Percentiles rank a stretch among this genome's conserved stretches.
These are phyloP conservation scores for Pichia sp. DNA, from an alignment of 1,139 yeast species.

Conservation along the genomic window DNA sequence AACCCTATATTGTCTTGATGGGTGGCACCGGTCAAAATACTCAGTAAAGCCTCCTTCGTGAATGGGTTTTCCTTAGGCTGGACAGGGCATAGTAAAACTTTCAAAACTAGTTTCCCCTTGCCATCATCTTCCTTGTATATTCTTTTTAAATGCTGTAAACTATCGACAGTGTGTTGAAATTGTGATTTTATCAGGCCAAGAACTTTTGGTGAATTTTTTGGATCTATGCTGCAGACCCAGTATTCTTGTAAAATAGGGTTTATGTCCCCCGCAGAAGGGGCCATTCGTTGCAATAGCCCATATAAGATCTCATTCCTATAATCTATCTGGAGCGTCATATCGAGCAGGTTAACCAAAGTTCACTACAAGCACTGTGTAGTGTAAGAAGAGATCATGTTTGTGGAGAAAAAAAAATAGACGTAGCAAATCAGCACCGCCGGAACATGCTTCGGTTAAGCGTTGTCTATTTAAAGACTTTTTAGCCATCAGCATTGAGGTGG, in stretches of 20 bases:
- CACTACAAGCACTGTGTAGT: not conserved
- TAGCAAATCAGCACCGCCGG: not conserved
- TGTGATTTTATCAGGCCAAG: slow-evolving; percentile 27
- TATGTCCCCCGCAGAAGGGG: slow-evolving; percentile 23
- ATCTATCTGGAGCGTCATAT: slow-evolving; percentile 36
- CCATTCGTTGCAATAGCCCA: slow-evolving; percentile 45
- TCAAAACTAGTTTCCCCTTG: slow-evolving; percentile 34
- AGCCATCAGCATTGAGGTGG: not conserved
- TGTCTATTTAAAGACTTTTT: not conserved
- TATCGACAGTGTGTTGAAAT: slow-evolving; percentile 35
- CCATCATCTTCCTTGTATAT: slow-evolving; percentile 21
- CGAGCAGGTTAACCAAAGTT: not conserved
- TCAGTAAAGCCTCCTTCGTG: slow-evolving; percentile 17
- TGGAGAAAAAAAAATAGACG: not conserved
- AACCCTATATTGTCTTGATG: slow-evolving; percentile 25
- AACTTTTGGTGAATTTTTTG: slow-evolving; percentile 38
- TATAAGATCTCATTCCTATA: slow-evolving; percentile 46
- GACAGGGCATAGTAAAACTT: slow-evolving; percentile 25
- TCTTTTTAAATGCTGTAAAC: slow-evolving; percentile 42
- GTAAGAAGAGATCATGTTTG: not conserved
- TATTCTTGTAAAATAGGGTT: slow-evolving; percentile 41
- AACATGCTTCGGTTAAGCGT: not conserved
- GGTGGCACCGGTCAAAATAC: slow-evolving; percentile 20
- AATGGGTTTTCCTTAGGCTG: slow-evolving; percentile 12
- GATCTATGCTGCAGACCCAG: slow-evolving; percentile 54